These are phyloP conservation scores for Erythrophleum ivorense DNA, from an alignment of 331 rosid species.

Conservation along the genomic window DNA sequence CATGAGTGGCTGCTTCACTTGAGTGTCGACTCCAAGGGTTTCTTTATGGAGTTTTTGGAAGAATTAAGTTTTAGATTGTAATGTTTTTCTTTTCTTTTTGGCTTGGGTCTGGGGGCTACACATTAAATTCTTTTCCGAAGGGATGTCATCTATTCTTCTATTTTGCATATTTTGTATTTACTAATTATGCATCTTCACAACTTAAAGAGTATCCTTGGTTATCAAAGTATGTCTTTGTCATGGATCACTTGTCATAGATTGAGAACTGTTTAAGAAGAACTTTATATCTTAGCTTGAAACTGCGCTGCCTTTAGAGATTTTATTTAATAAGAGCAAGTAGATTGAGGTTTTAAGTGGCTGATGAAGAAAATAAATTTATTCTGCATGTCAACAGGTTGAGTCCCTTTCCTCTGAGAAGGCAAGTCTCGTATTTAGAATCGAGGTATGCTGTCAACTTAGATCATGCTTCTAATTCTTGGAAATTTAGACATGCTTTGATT, in stretches of 20 bases:
- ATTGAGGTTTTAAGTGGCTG: slow-evolving; percentile 10
- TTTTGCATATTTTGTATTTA: not conserved
- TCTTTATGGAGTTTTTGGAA: not conserved
- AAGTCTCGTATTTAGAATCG: slow-evolving; percentile 78
- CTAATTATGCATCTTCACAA: not conserved
- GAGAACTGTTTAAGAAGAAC: slow-evolving; percentile 2
- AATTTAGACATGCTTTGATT: slow-evolving; percentile 10
- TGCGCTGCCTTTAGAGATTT: not conserved
- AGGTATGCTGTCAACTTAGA: slow-evolving; percentile 57
- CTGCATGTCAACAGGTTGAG: slow-evolving; percentile 74
- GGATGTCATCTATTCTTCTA: not conserved
- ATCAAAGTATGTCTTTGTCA: not conserved
- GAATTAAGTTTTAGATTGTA: not conserved
- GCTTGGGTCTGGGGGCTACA: no score
- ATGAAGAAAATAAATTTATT: slow-evolving; percentile 3
- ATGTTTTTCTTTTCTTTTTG: not conserved
- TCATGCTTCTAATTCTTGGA: slow-evolving; percentile 29
- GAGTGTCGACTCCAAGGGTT: not conserved
- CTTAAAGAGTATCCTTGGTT: not conserved
- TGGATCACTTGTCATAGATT: not conserved
- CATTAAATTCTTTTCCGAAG: no score
- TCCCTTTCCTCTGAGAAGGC: slow-evolving; percentile 95
- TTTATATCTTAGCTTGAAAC: not conserved
- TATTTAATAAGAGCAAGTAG: not conserved
- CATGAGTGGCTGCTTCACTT: not conserved